Conservation (phyloP, 768 basidiomycete species). For the Arthromyces matolae region DNA sequence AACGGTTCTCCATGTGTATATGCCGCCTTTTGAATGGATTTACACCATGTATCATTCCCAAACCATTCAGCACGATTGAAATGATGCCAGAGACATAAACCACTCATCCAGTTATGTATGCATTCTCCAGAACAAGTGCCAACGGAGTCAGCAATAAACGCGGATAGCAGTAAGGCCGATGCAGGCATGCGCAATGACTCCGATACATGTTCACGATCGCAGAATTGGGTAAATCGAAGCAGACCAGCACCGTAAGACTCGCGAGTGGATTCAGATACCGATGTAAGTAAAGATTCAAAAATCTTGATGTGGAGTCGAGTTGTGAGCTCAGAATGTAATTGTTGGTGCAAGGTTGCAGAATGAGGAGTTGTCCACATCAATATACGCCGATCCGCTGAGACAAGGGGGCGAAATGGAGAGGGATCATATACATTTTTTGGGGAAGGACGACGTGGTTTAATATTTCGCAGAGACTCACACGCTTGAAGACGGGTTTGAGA, state of each 20-base stretch:
- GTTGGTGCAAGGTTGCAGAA: background rate
- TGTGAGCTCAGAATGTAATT: background rate
- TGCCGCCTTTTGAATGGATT: background rate
- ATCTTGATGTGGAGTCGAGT: background rate
- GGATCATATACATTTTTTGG: background rate
- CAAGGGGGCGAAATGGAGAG: background rate
- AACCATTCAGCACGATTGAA: constrained; percentile 8
- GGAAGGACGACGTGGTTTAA: background rate
- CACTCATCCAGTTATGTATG: constrained; percentile 16
- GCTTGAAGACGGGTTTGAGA: background rate
- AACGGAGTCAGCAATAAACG: constrained; percentile 19
- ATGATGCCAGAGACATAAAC: constrained; percentile 7
- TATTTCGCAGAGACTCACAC: background rate
- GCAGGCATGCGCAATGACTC: constrained; percentile 22
- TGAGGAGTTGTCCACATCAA: background rate
- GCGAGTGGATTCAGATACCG: constrained; percentile 3
- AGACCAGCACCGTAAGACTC: constrained; percentile 26
- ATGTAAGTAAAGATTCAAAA: background rate
- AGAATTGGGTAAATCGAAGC: constrained; percentile 27
- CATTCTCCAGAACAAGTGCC: constrained; percentile 4
- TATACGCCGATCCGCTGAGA: background rate
- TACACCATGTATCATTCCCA: background rate
- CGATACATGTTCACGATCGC: constrained; percentile 19
- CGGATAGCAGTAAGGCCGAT: constrained; percentile 16
- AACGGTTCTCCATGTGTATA: too few relatives aligned